A percentile compares a stretch with the other conserved stretches of the same genome.
These are phyloP conservation scores for Plantago coronopus DNA, from an alignment of 305 asterid genomes.

Conservation along the genomic window DNA sequence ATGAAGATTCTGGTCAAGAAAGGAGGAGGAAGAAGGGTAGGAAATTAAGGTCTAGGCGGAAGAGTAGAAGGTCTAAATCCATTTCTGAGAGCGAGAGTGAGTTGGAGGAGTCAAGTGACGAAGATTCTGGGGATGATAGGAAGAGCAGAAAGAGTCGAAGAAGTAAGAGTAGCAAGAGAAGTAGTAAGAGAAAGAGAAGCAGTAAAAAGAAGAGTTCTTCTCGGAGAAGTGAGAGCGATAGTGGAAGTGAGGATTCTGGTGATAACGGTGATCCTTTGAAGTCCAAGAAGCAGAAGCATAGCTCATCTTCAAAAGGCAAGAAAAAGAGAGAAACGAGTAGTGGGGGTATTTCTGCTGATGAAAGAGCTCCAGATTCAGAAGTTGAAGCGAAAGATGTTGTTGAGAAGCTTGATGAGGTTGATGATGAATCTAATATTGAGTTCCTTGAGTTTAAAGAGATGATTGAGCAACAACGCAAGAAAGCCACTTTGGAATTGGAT, in stretches of 20 bases:
- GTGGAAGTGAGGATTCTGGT: conserved; percentile 51
- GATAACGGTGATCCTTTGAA: conserved; percentile 36
- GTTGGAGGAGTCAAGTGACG: conserved; percentile 28
- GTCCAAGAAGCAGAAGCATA: conserved; percentile 35
- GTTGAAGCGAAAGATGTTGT: conserved; percentile 29
- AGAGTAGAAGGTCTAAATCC: conserved; percentile 30
- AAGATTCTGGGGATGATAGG: conserved; percentile 27
- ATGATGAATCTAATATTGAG: conserved; percentile 46
- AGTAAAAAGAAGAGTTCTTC: conserved; percentile 38
- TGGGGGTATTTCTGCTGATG: conserved; percentile 29
- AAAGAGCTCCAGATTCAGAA: conserved; percentile 34
- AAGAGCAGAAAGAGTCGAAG: conserved; percentile 29
- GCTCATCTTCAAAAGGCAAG: conserved; percentile 43
- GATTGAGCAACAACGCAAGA: conserved; percentile 53
- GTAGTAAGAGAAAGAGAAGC: conserved; percentile 38
- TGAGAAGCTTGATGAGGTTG: conserved; percentile 38
- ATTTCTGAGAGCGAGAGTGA: conserved; percentile 38
- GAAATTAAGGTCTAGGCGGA: conserved; percentile 30
- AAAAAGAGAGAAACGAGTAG: conserved; percentile 39
- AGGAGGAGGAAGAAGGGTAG: conserved; percentile 39
- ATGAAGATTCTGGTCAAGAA: conserved; percentile 42
- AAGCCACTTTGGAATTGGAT: conserved; percentile 48
- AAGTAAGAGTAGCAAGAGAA: conserved; percentile 39
- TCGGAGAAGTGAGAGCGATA: conserved; percentile 51
- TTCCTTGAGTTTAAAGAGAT: conserved; percentile 58